These are phyloP conservation scores for Epithemia pelagica DNA, from an alignment of 108 stramenopile species.

Conservation along the genomic window DNA sequence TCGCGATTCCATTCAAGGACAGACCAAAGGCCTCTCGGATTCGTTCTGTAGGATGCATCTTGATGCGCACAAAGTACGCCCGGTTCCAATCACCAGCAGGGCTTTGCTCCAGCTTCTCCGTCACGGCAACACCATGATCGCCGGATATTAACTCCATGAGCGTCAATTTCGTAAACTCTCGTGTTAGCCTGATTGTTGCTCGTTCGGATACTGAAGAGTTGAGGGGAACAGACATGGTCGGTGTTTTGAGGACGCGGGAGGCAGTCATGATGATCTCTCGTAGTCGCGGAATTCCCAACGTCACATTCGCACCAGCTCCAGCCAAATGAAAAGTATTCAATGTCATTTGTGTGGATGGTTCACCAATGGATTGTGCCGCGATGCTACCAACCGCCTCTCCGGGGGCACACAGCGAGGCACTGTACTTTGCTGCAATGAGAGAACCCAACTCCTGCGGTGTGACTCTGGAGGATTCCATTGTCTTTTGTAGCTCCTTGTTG, in stretches of 20 bases:
- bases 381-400: constrained; percentile 99
- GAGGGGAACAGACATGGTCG: constrained; percentile 93
- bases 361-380: constrained; percentile 95
- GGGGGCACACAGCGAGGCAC: constrained; percentile 83
- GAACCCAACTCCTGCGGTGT: constrained; percentile 40
- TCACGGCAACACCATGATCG: constrained; percentile 56
- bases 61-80: constrained; percentile 75
- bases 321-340: constrained; percentile 99
- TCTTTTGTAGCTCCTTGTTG: constrained; percentile 40
- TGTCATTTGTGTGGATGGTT: constrained; percentile 99
- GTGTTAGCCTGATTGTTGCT: constrained; percentile 63
- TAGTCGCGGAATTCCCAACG: constrained; percentile 97
- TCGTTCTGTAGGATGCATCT: constrained; percentile 75
- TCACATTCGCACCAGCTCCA: constrained; percentile 99
- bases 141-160: constrained; percentile 84
- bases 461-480: constrained; percentile 48
- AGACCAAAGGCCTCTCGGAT: constrained; percentile 90
- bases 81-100: constrained; percentile 67
- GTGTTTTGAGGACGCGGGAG: constrained; percentile 90
- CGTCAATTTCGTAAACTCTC: constrained; percentile 71
- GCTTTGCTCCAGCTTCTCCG: constrained; percentile 58
- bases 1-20: constrained; percentile 70
- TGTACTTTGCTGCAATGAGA: constrained; percentile 89
- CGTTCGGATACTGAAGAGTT: constrained; percentile 36
- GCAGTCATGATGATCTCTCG: constrained; percentile 99